Evolutionary conservation across 192 early-diverging fungal genomes (phyloP), one percentile per base, ranked within the genome.

Genomic region (Backusella tarrabulga): DNA sequence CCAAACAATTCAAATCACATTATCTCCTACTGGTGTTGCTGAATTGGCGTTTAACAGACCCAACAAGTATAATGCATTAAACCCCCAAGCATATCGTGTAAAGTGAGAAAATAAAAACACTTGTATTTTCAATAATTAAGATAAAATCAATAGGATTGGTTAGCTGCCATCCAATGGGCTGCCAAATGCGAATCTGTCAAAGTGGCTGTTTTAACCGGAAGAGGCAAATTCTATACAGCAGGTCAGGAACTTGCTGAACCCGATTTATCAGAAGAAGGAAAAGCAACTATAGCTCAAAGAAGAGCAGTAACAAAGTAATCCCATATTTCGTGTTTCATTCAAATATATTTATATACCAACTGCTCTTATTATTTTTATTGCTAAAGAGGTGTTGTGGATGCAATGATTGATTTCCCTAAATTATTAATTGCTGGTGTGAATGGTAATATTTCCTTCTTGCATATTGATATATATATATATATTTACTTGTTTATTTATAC

Each of bases 401-500:
- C 68, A 52, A 73, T 83, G 78, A 90, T 94, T 52, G 80, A 87
- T 52, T 93, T 90, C 63, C 93, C 91, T 41, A 90, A 92, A 68
- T 77, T 93, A 9, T 83, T 94, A 12, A 89, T 94, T 74, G 92
- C 86, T 17, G 92, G 88, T 17, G 84, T 93, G 38, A 92, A 94
- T 76, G 93, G 89, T 86, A 83, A 54, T 23, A 4, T 15, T 23
- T 17, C 7, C 2, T 26, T 32, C 29, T 29, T 42, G 15, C 23
- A 42, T 42, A 34, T 50, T 17, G 3, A 35, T n/a, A 34, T n/a
- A n/a, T n/a, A n/a, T n/a, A n/a, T n/a, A n/a, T n/a, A n/a, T n/a
- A n/a, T n/a, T n/a, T n/a, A n/a, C 3, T 44, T 40, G 44, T 42
- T 8, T 35, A 12, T 38, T 38, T 70, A 40, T 14, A 41, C 6